These are phyloP conservation scores for Pleurotus pulmonarius DNA, from an alignment of 768 basidiomycete species.

Conservation along the genomic window DNA sequence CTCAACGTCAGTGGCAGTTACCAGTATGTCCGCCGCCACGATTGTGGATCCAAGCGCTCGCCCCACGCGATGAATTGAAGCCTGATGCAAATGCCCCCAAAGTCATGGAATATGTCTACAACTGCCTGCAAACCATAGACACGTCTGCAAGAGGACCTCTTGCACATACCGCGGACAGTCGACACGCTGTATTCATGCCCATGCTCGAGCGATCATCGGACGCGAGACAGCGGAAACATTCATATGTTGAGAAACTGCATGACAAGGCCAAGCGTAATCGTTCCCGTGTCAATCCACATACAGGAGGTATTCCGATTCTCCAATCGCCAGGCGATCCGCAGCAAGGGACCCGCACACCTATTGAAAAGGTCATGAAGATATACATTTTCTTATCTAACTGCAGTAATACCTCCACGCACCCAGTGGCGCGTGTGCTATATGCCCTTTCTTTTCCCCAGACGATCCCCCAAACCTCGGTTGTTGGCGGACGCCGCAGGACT, in stretches of 20 bases:
- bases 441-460: constrained; percentile 23
- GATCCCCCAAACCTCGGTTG: constrained; percentile 10
- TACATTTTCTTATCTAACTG: too few relatives aligned
- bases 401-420: background rate
- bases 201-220: constrained; percentile 1
- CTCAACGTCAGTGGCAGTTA: background rate
- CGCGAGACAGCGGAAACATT: constrained; percentile 4
- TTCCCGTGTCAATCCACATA: background rate
- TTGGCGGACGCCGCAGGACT: constrained; percentile 11
- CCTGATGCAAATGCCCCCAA: too few relatives aligned
- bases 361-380: background rate
- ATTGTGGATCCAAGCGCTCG: too few relatives aligned
- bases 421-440: constrained; percentile 9
- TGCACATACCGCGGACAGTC: too few relatives aligned
- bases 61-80: too few relatives aligned
- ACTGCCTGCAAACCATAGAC: too few relatives aligned
- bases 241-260: background rate
- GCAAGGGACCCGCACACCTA: background rate
- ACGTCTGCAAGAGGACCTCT: too few relatives aligned
- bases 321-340: background rate
- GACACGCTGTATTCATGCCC: background rate
- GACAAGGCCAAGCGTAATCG: background rate
- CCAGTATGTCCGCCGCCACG: too few relatives aligned
- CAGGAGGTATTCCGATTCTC: background rate
- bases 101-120: too few relatives aligned